Evolutionary conservation across 2,329 filamentous ascomycete species (phyloP).

Genomic region (Venturia carpophila): DNA sequence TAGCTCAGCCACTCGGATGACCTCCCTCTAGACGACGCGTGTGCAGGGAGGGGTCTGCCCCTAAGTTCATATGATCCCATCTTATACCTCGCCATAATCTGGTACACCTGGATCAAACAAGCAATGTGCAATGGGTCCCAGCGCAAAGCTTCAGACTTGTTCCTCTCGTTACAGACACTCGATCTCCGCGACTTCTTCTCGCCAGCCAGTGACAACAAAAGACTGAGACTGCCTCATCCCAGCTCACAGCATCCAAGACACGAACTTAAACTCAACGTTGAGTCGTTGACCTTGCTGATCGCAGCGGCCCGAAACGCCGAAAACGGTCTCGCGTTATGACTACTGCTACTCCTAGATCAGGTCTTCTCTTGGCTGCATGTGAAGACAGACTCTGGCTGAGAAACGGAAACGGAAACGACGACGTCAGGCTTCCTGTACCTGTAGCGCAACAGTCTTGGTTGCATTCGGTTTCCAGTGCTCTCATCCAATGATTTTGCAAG

Average conservation of each 20-base stretch:
- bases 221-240: background rate
- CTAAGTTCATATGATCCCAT: background rate
- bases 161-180: background rate
- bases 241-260: background rate
- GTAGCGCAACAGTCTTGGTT: no score
- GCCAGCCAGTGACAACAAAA: background rate
- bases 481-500: no score
- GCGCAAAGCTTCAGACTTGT: background rate
- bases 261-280: background rate
- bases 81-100: background rate
- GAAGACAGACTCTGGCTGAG: background rate
- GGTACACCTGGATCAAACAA: background rate
- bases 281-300: background rate
- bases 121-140: no score
- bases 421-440: background rate
- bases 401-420: background rate
- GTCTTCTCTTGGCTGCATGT: background rate
- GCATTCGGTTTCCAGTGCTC: no score
- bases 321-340: no score
- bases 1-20: conserved; percentile 1
- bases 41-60: background rate
- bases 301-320: background rate
- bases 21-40: background rate
- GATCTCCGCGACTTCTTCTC: background rate
- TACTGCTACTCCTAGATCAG: background rate